These are phyloP conservation scores for Ceratocystis lukuohia DNA, from an alignment of 2,329 filamentous ascomycete genomes.

Conservation along the genomic window DNA sequence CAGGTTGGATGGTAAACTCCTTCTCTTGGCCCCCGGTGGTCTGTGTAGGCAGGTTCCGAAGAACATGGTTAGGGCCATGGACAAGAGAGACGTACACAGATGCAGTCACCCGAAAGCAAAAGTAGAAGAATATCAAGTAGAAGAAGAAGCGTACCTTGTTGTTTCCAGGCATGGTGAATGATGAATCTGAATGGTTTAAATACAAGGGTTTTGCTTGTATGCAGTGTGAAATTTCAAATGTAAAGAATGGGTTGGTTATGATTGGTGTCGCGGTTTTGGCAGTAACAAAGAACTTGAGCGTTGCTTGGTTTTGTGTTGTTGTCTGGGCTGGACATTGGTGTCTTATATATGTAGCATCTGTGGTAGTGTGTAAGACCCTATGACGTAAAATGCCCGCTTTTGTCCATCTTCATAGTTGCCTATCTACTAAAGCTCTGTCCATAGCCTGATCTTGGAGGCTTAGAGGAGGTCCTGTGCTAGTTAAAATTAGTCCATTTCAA, in stretches of 20 bases:
- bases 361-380: not conserved
- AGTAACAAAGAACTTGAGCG: not conserved
- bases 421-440: not conserved
- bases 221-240: not conserved
- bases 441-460: not conserved
- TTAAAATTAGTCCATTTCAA: not conserved
- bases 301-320: not conserved
- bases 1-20: conserved; percentile 34
- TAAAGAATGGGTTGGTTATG: not conserved
- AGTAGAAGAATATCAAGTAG: conserved; percentile 15
- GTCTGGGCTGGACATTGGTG: not conserved
- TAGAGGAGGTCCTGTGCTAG: not conserved
- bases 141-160: conserved; percentile 18
- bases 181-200: not conserved
- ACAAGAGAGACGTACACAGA: conserved; percentile 13
- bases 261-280: not conserved
- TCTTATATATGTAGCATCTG: not conserved
- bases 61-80: conserved; percentile 15
- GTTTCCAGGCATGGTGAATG: conserved; percentile 16
- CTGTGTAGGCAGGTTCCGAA: conserved; percentile 7
- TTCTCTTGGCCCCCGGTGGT: conserved; percentile 27
- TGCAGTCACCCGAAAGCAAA: conserved; percentile 10
- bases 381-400: conserved; percentile 2
- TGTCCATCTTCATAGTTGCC: not conserved
- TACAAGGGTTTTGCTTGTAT: not conserved